Conservation (phyloP, 192 early-diverging fungal genomes). For the Podila minutissima region DNA sequence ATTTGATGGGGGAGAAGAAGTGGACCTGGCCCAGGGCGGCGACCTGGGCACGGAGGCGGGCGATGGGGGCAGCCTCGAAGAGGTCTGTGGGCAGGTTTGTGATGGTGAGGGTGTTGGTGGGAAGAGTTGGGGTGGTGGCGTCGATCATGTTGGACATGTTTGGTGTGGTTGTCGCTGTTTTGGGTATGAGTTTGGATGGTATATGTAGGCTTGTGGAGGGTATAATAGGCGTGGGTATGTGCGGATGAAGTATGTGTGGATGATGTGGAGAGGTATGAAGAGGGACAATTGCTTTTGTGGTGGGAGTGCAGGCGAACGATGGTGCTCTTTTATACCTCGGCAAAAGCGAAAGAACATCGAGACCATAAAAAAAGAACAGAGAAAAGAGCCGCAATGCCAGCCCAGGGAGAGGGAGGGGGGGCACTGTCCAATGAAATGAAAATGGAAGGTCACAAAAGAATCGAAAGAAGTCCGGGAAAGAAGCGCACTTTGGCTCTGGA, state of each 20-base stretch:
- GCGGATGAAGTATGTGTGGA: not conserved
- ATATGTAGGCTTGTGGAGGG: no score
- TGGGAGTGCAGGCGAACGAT: not conserved
- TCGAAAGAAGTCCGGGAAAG: no score
- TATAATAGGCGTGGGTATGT: not conserved
- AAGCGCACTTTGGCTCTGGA: no score
- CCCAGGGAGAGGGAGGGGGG: no score
- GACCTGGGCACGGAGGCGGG: conserved; percentile 43
- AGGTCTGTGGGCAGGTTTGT: conserved; percentile 54
- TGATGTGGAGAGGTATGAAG: not conserved
- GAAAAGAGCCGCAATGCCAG: no score
- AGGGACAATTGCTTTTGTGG: not conserved
- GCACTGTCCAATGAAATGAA: no score
- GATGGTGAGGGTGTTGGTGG: conserved; percentile 65
- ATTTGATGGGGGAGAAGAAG: conserved; percentile 62
- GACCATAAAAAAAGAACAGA: no score
- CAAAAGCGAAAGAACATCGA: no score
- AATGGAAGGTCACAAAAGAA: no score
- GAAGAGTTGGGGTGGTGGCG: conserved; percentile 12
- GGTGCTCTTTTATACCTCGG: not conserved
- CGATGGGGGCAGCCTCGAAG: conserved; percentile 47
- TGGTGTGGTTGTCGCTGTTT: conserved; percentile 1
- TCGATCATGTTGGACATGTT: conserved; percentile 9
- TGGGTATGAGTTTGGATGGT: no score
- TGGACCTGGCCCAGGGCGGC: conserved; percentile 57